Base-by-base conservation (phyloP, 176 grass and related monocot species). In the Oryza nivara region DNA sequence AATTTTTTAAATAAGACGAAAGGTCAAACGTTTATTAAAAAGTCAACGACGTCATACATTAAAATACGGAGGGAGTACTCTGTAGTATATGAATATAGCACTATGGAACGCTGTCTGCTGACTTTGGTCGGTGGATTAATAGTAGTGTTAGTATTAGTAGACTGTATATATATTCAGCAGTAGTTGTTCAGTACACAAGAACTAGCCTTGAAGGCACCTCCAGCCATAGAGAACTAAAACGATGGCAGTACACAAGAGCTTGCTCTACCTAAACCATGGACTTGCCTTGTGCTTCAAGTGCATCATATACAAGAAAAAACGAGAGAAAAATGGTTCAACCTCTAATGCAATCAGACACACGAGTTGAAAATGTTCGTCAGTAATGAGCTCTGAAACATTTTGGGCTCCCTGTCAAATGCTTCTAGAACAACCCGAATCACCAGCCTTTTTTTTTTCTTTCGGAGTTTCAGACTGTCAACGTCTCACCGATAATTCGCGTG, bases 71-170 rank as follows among this genome's bases (percentile, higher is more conserved):
- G 1, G 1, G 28, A 30, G 2, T 32, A 32, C 30, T 32, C 30
- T 32, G 30, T 32, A 32, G 30, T 32, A 32, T 32, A 32, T 32
- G 30, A 32, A 32, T 32, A 32, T 32, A 32, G 58, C 58, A 12
- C 3, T 64, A 26, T 20, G 60, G 19, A 17, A 30, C 11, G 56
- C 10, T 71, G 9, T 63, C 22, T 77, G 75, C 20, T 5, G 43
- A 36, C 25, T 23, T 34, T 88, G 87, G 87, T 84, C 76, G 82
- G 87, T 75, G 82, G 6, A 68, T 44, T 69, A 81, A 81, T 81
- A 81, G 45, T 86, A 26, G 56, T 30, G 40, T 41, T 41, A 3
- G 8, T 23, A 48, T 83, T 45, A 17, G 46, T 79, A 84, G 60
- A 46, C 68, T 34, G 58, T 71, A 20, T 4, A 22, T 28, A 9